Percentiles rank a stretch among this genome's conserved stretches.
phyloP scores from a whole-genome alignment of 2,329 filamentous ascomycete genomes.

The Parastagonospora nodorum region DNA sequence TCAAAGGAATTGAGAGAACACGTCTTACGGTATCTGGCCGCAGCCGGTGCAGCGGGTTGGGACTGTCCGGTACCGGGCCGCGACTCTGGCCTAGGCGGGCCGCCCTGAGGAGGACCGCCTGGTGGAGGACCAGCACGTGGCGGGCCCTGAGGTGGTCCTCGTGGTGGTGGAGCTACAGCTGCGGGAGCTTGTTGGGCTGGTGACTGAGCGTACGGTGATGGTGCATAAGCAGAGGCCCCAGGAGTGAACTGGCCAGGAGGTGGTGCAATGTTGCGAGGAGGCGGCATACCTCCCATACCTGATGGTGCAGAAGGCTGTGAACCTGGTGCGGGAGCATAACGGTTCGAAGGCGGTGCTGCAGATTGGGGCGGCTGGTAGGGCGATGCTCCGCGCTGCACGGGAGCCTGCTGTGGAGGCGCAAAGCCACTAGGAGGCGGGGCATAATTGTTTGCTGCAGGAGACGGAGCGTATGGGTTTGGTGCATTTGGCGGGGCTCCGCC shows the following conservation, averaged over 20 bases:
- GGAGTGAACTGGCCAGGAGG: conserved; percentile 46
- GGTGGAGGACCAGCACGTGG: conserved; percentile 52
- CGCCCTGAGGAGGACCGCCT: conserved; percentile 42
- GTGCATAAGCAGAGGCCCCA: conserved; percentile 44
- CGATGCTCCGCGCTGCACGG: conserved; percentile 75
- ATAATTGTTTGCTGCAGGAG: conserved; percentile 58
- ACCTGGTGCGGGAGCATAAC: conserved; percentile 70
- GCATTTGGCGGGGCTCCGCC: conserved; percentile 51
- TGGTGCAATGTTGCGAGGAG: conserved; percentile 51
- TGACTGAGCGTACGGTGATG: conserved; percentile 20
- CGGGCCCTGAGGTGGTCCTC: conserved; percentile 43
- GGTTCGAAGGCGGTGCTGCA: conserved; percentile 63
- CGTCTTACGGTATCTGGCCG: conserved; percentile 71
- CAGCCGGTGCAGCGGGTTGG: conserved; percentile 55
- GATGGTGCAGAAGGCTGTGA: conserved; percentile 53
- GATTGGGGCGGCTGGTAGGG: conserved; percentile 84
- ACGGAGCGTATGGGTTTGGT: conserved; percentile 68
- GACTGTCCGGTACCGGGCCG: conserved; percentile 57
- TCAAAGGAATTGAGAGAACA: not conserved
- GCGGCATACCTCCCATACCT: conserved; percentile 42
- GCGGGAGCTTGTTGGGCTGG: conserved; percentile 44
- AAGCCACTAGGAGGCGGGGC: conserved; percentile 58
- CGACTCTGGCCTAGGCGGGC: conserved; percentile 46
- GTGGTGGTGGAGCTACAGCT: conserved; percentile 52
- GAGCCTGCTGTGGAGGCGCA: conserved; percentile 58